phyloP scores from a whole-genome alignment of 192 early-diverging fungal genomes.

The Mortierella alpina region DNA sequence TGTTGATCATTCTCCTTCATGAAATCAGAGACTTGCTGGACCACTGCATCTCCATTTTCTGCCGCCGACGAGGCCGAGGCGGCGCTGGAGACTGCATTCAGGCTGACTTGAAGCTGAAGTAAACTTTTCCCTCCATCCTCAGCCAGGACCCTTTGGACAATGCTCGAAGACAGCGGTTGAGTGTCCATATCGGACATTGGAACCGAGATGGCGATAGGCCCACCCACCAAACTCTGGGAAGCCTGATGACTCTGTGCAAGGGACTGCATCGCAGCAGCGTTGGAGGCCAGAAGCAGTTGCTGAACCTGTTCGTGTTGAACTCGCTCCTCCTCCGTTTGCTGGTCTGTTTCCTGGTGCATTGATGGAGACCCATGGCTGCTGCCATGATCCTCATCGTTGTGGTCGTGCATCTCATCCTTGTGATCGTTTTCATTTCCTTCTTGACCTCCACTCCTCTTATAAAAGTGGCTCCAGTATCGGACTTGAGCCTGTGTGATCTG shows the following conservation, averaged over 20 bases:
- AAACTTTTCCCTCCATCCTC: conserved; percentile 18
- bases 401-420: conserved; percentile 8
- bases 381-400: neutral
- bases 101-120: conserved; percentile 24
- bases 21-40: conserved; percentile 40
- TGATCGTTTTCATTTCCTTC: conserved; percentile 1
- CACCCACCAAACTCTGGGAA: conserved; percentile 4
- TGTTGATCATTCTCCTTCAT: conserved; percentile 51
- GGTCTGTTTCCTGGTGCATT: neutral
- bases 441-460: conserved; percentile 35
- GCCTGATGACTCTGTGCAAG: conserved; percentile 14
- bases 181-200: conserved; percentile 42
- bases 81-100: conserved; percentile 13
- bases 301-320: conserved; percentile 22
- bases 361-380: neutral
- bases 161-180: conserved; percentile 34
- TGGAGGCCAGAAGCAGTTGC: conserved; percentile 21
- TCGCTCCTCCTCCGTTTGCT: conserved; percentile 12
- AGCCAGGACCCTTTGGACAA: conserved; percentile 45
- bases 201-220: conserved; percentile 28
- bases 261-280: conserved; percentile 24
- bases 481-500: conserved; percentile 49
- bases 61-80: neutral
- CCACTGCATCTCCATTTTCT: conserved; percentile 26
- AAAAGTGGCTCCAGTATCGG: conserved; percentile 50